phyloP scores from a whole-genome alignment of 1,139 yeast genomes.

The Geotrichum phurueaensis region DNA sequence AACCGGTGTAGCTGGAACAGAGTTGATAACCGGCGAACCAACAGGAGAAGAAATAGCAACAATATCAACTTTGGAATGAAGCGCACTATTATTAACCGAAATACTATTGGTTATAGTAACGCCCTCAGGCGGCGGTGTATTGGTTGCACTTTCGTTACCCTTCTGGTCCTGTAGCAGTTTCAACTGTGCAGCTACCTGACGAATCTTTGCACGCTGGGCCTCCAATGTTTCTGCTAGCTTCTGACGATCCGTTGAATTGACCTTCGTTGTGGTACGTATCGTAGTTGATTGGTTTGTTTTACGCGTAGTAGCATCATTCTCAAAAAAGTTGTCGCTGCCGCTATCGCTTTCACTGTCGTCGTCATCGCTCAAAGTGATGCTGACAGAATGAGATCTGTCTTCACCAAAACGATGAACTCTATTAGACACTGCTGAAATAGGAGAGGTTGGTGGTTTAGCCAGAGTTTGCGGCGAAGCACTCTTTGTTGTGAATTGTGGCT shows the following conservation, averaged over 20 bases:
- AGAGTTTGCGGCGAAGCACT: neutral
- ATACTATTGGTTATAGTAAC: neutral
- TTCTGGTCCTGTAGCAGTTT: conserved; percentile 5
- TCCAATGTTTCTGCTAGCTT: conserved; percentile 1
- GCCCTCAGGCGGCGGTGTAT: neutral
- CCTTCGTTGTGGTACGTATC: neutral
- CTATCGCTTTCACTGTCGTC: neutral
- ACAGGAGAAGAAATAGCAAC: neutral
- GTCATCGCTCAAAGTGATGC: conserved; percentile 4
- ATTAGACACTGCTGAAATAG: neutral
- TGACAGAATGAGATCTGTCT: conserved; percentile 12
- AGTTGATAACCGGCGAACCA: neutral
- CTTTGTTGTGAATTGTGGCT: neutral
- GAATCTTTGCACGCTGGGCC: conserved; percentile 9
- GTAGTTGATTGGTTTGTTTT: neutral
- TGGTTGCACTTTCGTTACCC: neutral
- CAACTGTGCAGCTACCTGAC: conserved; percentile 8
- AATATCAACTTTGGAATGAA: neutral
- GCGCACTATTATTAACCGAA: neutral
- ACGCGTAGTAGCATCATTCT: neutral
- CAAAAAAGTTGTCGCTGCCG: neutral
- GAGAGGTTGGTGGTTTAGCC: neutral
- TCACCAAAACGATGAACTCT: conserved; percentile 10
- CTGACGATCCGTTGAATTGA: neutral
- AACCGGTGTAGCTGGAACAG: neutral